These are phyloP conservation scores for Candida piceae DNA, from an alignment of 805 yeast genomes.

Conservation along the genomic window DNA sequence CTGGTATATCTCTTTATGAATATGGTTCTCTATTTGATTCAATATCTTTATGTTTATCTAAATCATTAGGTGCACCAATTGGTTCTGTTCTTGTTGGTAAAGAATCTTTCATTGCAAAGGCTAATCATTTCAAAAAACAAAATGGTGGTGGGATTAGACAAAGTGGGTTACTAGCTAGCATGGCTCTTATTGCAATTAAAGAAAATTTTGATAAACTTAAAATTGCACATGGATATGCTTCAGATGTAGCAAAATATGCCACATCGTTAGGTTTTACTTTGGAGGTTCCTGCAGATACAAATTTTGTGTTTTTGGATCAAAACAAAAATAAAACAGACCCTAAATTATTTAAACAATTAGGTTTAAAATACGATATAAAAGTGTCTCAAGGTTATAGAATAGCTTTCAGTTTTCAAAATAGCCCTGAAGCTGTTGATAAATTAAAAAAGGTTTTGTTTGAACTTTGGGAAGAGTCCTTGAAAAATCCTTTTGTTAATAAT, in stretches of 20 bases:
- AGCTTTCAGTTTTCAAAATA: constrained; percentile 72
- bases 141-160: constrained; percentile 93
- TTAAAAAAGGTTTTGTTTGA: constrained; percentile 56
- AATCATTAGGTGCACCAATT: constrained; percentile 89
- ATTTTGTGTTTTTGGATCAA: constrained; percentile 74
- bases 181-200: constrained; percentile 77
- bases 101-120: constrained; percentile 51
- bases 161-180: constrained; percentile 71
- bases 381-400: constrained; percentile 65
- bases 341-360: constrained; percentile 29
- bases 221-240: constrained; percentile 47
- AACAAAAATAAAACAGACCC: constrained; percentile 50
- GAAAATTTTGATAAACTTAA: constrained; percentile 59
- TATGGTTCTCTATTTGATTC: constrained; percentile 79
- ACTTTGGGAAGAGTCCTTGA: constrained; percentile 47
- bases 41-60: constrained; percentile 85
- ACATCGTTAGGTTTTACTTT: constrained; percentile 47
- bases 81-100: constrained; percentile 83
- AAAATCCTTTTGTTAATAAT: constrained; percentile 40
- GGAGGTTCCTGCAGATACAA: constrained; percentile 77
- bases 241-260: constrained; percentile 49
- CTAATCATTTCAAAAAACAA: constrained; percentile 85
- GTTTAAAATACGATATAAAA: constrained; percentile 55
- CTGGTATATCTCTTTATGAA: constrained; percentile 62
- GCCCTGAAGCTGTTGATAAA: constrained; percentile 48